These are phyloP conservation scores for Candolleomyces aberdarensis DNA, from an alignment of 768 basidiomycete species.

Conservation along the genomic window DNA sequence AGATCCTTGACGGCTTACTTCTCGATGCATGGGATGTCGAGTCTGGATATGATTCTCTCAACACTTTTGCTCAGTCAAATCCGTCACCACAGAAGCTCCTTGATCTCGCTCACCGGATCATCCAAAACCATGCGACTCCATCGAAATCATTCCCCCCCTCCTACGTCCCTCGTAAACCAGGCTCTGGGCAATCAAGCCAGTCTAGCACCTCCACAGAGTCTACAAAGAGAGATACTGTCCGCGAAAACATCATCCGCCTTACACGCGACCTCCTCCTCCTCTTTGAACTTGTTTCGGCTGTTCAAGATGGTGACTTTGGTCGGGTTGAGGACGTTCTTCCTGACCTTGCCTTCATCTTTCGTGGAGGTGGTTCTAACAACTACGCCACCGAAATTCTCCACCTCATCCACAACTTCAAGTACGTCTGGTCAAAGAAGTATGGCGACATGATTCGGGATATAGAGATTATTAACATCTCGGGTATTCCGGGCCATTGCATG, in stretches of 20 bases:
- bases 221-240: background rate
- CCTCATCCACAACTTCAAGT: conserved; percentile 18
- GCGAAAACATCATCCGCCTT: background rate
- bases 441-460: conserved; percentile 27
- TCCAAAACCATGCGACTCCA: background rate
- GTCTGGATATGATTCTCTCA: conserved; percentile 4
- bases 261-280: background rate
- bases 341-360: conserved; percentile 1
- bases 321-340: no score
- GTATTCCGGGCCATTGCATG: conserved; percentile 25
- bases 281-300: background rate
- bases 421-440: conserved; percentile 25
- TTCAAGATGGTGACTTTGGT: conserved; percentile 3
- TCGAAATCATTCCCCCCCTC: background rate
- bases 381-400: conserved; percentile 14
- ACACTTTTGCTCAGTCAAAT: background rate
- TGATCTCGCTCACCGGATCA: background rate
- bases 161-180: background rate
- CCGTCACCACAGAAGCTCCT: background rate
- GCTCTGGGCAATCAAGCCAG: background rate
- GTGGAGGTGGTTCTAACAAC: conserved; percentile 1
- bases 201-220: background rate
- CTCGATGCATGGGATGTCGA: conserved; percentile 22
- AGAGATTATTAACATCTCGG: conserved; percentile 24
- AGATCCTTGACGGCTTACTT: conserved; percentile 25